Percentiles rank a stretch among this genome's conserved stretches.
Conservation (phyloP, 2,329 filamentous ascomycete genomes). For the Penicillium palitans region DNA sequence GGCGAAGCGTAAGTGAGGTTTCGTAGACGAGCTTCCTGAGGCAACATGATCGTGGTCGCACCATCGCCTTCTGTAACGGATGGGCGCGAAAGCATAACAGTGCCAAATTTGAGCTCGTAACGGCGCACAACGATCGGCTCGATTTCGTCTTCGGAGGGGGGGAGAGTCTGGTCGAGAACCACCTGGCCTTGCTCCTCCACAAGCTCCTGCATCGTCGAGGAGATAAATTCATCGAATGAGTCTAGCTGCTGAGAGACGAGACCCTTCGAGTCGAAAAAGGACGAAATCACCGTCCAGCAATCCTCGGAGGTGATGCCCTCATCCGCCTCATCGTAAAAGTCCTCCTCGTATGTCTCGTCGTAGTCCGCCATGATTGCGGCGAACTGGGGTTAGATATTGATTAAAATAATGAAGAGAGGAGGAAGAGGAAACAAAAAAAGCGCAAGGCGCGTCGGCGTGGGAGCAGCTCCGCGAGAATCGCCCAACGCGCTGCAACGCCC, state of each 20-base stretch:
- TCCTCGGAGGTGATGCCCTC: conserved; percentile 91
- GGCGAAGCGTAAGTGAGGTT: conserved; percentile 95
- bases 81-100: conserved; percentile 82
- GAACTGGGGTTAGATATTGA: conserved; percentile 9
- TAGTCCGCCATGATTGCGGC: conserved; percentile 54
- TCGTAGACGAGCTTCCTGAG: conserved; percentile 91
- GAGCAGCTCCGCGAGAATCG: conserved; percentile 21
- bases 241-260: conserved; percentile 96
- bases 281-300: conserved; percentile 96
- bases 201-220: conserved; percentile 89
- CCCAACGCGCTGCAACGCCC: conserved; percentile 26
- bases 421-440: conserved; percentile 8
- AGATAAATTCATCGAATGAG: conserved; percentile 96
- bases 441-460: conserved; percentile 27
- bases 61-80: conserved; percentile 93
- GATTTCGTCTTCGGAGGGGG: conserved; percentile 68
- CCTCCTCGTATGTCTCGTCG: conserved; percentile 67
- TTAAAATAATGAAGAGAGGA: conserved; percentile 5
- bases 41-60: conserved; percentile 78
- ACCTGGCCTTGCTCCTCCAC: conserved; percentile 89
- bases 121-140: conserved; percentile 81
- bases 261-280: conserved; percentile 95
- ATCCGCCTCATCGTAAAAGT: conserved; percentile 66
- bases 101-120: conserved; percentile 93
- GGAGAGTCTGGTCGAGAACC: conserved; percentile 89